A percentile compares a stretch with the other conserved stretches of the same genome.
phyloP scores from a whole-genome alignment of 805 yeast species.

The Pichia pseudocactophila region DNA sequence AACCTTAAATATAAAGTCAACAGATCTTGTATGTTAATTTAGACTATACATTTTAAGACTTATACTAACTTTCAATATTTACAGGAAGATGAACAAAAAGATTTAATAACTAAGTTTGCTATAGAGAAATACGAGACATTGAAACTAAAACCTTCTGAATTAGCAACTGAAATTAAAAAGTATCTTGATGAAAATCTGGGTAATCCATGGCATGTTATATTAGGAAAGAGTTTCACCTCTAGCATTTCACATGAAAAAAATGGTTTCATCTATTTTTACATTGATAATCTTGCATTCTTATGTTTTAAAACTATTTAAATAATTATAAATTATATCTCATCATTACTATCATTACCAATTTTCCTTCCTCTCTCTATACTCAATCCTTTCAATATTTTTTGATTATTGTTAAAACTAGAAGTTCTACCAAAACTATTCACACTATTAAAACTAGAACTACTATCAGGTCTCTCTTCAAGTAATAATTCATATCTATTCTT shows the following conservation, averaged over 20 bases:
- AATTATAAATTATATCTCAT: background rate
- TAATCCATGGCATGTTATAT: slow-evolving; percentile 73
- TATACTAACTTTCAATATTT: background rate
- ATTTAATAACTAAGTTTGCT: slow-evolving; percentile 39
- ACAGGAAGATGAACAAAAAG: slow-evolving; percentile 44
- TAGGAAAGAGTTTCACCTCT: slow-evolving; percentile 71
- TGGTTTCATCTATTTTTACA: slow-evolving; percentile 59
- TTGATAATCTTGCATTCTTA: slow-evolving; percentile 59
- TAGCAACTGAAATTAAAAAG: slow-evolving; percentile 59
- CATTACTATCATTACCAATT: background rate
- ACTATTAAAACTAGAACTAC: background rate
- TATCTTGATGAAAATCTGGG: slow-evolving; percentile 55
- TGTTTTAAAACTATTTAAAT: slow-evolving; percentile 56
- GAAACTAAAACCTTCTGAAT: slow-evolving; percentile 43
- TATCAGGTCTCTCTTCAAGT: background rate
- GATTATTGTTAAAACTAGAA: background rate
- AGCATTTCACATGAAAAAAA: slow-evolving; percentile 74
- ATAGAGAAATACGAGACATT: slow-evolving; percentile 35
- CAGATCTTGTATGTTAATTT: slow-evolving; percentile 5
- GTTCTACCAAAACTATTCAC: background rate
- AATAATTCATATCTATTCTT: background rate
- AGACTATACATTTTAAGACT: background rate
- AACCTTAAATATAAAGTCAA: background rate
- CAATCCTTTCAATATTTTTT: background rate
- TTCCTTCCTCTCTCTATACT: background rate